Evolutionary conservation across 139 green algal species (phyloP).

Genomic region (Choricystis sp.): DNA sequence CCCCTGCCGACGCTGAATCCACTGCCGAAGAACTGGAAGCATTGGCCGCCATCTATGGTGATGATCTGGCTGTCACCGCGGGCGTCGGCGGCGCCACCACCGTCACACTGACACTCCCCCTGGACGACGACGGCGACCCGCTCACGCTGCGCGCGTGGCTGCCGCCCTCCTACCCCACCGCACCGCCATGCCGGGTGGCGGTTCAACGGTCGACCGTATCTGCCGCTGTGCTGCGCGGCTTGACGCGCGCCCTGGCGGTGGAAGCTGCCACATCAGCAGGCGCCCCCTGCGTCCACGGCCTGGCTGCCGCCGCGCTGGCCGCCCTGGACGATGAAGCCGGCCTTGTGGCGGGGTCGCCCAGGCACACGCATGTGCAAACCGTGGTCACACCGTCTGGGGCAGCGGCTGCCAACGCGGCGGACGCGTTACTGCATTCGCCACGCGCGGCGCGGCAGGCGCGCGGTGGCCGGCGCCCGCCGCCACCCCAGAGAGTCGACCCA

Average conservation of each 20-base stretch:
- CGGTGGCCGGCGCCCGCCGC: too few relatives aligned
- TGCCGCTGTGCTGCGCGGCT: too few relatives aligned
- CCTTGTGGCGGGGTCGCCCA: too few relatives aligned
- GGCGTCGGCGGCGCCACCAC: not conserved
- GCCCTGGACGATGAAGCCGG: too few relatives aligned
- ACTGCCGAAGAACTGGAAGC: conserved; percentile 53
- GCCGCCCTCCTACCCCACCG: conserved; percentile 8
- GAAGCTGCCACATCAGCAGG: conserved; percentile 14
- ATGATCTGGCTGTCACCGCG: conserved; percentile 5
- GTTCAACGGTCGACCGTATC: too few relatives aligned
- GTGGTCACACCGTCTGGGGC: too few relatives aligned
- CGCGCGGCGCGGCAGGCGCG: too few relatives aligned
- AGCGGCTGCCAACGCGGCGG: too few relatives aligned
- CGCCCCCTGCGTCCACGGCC: conserved; percentile 39
- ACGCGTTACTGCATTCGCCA: too few relatives aligned
- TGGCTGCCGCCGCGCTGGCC: conserved; percentile 13
- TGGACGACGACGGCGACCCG: conserved; percentile 4
- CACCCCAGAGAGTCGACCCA: too few relatives aligned
- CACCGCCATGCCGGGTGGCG: too few relatives aligned
- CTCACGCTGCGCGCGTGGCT: conserved; percentile 19
- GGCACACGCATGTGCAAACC: too few relatives aligned
- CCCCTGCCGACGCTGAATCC: conserved; percentile 2
- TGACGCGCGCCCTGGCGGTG: conserved; percentile 22
- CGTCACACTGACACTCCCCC: not conserved
- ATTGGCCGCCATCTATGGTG: conserved; percentile 54